A percentile compares a stretch with the other conserved stretches of the same genome.
Conservation (phyloP, 345 rosid species). For the Boechera divaricarpa region DNA sequence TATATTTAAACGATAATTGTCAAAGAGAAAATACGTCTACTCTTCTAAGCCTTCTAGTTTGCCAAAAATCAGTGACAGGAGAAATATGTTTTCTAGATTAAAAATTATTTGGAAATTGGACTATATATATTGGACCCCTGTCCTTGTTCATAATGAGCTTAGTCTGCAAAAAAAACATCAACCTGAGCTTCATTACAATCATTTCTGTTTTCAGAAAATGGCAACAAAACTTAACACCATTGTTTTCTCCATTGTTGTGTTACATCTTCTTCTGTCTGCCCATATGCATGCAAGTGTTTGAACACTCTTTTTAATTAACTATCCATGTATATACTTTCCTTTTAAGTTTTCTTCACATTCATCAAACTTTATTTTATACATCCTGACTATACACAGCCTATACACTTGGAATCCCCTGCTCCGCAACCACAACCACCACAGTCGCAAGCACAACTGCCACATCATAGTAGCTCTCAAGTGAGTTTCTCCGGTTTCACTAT, state of each 20-base stretch:
- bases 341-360: constrained; percentile 10
- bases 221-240: constrained; percentile 17
- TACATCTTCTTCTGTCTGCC: constrained; percentile 25
- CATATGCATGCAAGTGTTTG: constrained; percentile 43
- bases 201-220: constrained; percentile 26
- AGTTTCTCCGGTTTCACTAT: constrained; percentile 22
- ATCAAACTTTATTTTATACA: constrained; percentile 2
- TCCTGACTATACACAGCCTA: constrained; percentile 11
- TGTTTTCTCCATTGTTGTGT: constrained; percentile 37
- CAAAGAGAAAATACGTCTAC: background rate
- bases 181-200: constrained; percentile 27
- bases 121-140: background rate
- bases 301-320: background rate
- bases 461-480: constrained; percentile 37
- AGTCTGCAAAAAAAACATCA: background rate
- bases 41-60: background rate
- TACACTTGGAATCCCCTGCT: constrained; percentile 33
- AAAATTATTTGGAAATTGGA: constrained; percentile 9
- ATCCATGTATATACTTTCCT: background rate
- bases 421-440: constrained; percentile 40
- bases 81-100: constrained; percentile 13
- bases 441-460: constrained; percentile 16
- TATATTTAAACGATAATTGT: background rate
- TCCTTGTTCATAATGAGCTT: constrained; percentile 2
- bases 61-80: constrained; percentile 9